Evolutionary conservation across 2,329 filamentous ascomycete genomes (phyloP).

Genomic region (Monilinia polystroma): DNA sequence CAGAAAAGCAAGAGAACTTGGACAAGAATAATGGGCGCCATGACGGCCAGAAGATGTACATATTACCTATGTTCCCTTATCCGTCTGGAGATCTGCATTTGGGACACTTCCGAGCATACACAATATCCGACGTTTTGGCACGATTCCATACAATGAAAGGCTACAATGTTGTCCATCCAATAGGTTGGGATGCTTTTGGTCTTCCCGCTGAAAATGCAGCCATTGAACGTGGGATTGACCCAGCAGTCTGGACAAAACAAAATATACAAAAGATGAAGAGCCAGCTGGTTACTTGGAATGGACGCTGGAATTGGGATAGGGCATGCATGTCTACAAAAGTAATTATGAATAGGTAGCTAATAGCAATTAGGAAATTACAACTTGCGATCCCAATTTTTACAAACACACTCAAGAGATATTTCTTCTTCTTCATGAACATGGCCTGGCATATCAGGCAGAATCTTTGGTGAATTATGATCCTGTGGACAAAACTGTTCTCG

Average conservation of each 20-base stretch:
- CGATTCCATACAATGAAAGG: constrained; percentile 75
- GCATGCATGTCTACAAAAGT: constrained; percentile 60
- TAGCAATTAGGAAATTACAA: constrained; percentile 69
- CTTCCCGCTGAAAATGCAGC: constrained; percentile 90
- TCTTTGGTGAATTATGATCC: constrained; percentile 89
- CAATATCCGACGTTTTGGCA: constrained; percentile 82
- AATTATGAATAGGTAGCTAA: constrained; percentile 25
- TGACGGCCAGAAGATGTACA: constrained; percentile 53
- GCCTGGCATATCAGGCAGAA: constrained; percentile 79
- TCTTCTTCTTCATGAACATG: constrained; percentile 69
- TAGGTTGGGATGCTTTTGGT: constrained; percentile 93
- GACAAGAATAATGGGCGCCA: background rate
- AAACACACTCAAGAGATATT: constrained; percentile 88
- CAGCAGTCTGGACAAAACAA: constrained; percentile 72
- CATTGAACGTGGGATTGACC: constrained; percentile 76
- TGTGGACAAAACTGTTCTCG: constrained; percentile 82
- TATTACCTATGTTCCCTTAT: constrained; percentile 92
- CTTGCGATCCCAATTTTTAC: constrained; percentile 82
- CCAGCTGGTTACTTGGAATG: constrained; percentile 77
- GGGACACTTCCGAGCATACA: constrained; percentile 85
- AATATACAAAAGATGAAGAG: constrained; percentile 86
- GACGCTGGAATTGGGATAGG: constrained; percentile 77
- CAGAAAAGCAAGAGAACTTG: background rate
- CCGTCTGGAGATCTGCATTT: constrained; percentile 84
- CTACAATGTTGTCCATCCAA: constrained; percentile 76